Base-by-base conservation (phyloP, 352 stramenopile species). In the Globisporangium cystogenes region DNA sequence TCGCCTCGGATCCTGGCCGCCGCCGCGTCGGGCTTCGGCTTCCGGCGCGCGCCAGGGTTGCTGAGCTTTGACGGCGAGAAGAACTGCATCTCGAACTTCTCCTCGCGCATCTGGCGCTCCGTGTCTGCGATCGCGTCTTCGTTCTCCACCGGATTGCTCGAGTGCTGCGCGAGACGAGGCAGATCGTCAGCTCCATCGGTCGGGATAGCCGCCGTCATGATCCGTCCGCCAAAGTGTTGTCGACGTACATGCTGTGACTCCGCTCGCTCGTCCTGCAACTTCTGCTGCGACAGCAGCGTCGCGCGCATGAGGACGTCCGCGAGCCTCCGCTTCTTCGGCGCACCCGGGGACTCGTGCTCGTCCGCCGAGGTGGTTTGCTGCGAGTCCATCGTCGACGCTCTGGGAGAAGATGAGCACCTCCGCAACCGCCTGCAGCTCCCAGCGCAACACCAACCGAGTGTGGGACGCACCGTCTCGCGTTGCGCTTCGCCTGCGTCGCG, bases 221-320 rank as follows among this genome's bases (percentile, higher is more conserved):
- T 15, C 1, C 8, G 31, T 10, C 4, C 3, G 11, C 31, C 31
- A 1, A 36, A 10, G 1, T 3, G 4, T 14, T 8, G 31, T 36
- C 31, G 31, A 39, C 24, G n/a, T 18, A 51, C 23, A 8, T 29
- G 37, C 5, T 47, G 44, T 15, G 41, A 24, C 23, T 8, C 42
- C 10, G 26, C 26, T 1, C 42, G 24, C 18, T 52, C 44, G 14
- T 48, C 35, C 18, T 48, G 31, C 12, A 52, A 20, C 31, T 65
- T 63, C 27, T 72, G 70, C 42, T 87, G 76, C 20, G 76, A 90
- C 0, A 82, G 48, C n/a, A 70, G 47, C n/a, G 74, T 90, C 40
- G 79, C 79, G 26, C 69, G 74, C 31, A 80, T 58, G 20, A 90
- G 56, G 1, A 90, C 67, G 57, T 90, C 74, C 0, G 74, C 75